Conservation (phyloP, 1,284 basidiomycete species). For the Ceratobasidium sp. region DNA sequence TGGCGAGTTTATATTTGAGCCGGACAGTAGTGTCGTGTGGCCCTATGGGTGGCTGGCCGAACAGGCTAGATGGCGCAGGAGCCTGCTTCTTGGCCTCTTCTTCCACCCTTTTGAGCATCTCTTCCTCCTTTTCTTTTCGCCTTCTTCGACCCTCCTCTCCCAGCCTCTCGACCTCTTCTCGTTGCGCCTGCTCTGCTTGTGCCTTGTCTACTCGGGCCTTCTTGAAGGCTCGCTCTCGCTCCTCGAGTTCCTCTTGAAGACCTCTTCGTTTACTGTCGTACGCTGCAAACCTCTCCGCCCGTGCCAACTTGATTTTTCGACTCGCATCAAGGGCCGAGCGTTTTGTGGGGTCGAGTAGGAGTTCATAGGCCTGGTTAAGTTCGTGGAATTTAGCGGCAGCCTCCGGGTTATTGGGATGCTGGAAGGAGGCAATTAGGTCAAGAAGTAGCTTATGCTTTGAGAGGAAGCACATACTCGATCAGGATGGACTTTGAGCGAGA, state of each 20-base stretch:
- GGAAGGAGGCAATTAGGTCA: conserved; percentile 47
- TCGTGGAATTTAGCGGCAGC: conserved; percentile 89
- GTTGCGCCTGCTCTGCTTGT: conserved; percentile 61
- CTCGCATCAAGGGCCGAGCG: conserved; percentile 87
- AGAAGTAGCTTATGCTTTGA: background rate
- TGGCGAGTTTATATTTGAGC: conserved; percentile 72
- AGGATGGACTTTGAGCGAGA: conserved; percentile 89
- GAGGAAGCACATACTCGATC: conserved; percentile 74
- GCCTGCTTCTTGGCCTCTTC: conserved; percentile 68
- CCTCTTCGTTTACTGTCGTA: conserved; percentile 85
- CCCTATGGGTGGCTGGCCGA: conserved; percentile 58
- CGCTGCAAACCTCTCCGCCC: conserved; percentile 77
- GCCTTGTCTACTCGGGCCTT: conserved; percentile 72
- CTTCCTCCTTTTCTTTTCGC: conserved; percentile 61
- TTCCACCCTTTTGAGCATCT: conserved; percentile 55
- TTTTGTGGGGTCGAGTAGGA: conserved; percentile 85
- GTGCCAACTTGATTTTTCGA: conserved; percentile 77
- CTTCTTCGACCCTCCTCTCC: conserved; percentile 79
- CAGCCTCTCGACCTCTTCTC: conserved; percentile 74
- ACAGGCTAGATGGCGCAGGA: conserved; percentile 10
- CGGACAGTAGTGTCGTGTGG: conserved; percentile 79
- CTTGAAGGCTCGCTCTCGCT: conserved; percentile 84
- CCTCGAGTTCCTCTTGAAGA: conserved; percentile 87
- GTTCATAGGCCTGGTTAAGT: conserved; percentile 86
- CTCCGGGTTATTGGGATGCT: conserved; percentile 85